Percentiles rank a stretch among this genome's conserved stretches.
Conservation (phyloP, 2,329 filamentous ascomycete species). For the Magnaporthiopsis incrustans region DNA sequence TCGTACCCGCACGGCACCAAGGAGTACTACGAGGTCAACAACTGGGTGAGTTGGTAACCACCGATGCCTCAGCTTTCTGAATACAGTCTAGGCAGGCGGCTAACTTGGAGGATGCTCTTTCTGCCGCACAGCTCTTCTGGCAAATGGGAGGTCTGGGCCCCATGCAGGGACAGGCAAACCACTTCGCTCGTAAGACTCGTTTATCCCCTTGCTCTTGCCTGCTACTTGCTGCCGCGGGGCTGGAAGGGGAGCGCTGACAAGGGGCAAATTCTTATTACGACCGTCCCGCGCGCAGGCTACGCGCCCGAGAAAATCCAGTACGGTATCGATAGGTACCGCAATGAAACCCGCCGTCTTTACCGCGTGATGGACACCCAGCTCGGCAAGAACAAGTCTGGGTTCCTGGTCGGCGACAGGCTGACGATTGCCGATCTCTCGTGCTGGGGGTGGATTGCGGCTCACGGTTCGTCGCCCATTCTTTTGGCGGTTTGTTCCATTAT, state of each 20-base stretch:
- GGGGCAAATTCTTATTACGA: neutral
- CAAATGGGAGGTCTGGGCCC: slow-evolving; percentile 75
- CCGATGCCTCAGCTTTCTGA: neutral
- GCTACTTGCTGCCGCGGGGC: neutral
- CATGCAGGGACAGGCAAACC: slow-evolving; percentile 79
- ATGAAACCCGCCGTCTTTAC: slow-evolving; percentile 79
- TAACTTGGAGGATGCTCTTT: neutral
- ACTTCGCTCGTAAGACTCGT: slow-evolving; percentile 56
- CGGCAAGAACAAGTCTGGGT: slow-evolving; percentile 43
- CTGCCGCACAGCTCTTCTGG: slow-evolving; percentile 46
- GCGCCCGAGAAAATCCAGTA: slow-evolving; percentile 78
- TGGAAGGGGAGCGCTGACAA: neutral
- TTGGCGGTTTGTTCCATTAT: neutral
- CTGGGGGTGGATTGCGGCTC: slow-evolving; percentile 66
- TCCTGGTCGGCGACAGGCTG: slow-evolving; percentile 57
- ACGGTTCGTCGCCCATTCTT: slow-evolving; percentile 29
- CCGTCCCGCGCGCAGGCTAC: slow-evolving; percentile 40
- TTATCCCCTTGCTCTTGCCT: neutral
- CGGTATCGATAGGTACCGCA: slow-evolving; percentile 72
- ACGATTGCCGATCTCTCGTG: slow-evolving; percentile 74
- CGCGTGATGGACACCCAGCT: slow-evolving; percentile 68
- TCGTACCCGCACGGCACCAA: slow-evolving; percentile 65
- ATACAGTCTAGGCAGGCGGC: neutral
- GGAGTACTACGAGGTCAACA: slow-evolving; percentile 73
- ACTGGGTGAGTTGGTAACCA: slow-evolving; percentile 49